phyloP scores from a whole-genome alignment of 1,139 yeast species.

The Candida sanyaensis region DNA sequence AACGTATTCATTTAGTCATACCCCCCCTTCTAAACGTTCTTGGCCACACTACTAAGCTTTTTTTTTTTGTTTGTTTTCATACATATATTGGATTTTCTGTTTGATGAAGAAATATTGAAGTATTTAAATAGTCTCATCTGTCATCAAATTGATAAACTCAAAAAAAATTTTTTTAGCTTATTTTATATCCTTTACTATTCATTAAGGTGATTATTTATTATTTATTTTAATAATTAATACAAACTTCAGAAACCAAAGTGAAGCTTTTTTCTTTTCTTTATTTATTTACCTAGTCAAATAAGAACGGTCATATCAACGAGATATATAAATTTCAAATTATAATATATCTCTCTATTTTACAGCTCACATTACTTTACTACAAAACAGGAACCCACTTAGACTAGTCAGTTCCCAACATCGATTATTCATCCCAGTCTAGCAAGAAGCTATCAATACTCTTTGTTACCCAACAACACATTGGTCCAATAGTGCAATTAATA shows the following conservation, averaged over 20 bases:
- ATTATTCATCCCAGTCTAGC: too few relatives aligned
- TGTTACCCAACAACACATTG: neutral
- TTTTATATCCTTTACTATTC: too few relatives aligned
- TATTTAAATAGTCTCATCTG: neutral
- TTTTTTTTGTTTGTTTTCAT: neutral
- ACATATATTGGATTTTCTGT: neutral
- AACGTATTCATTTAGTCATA: neutral
- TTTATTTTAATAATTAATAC: neutral
- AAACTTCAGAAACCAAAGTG: too few relatives aligned
- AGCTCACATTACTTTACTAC: neutral
- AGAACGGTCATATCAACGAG: too few relatives aligned
- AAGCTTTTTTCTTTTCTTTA: too few relatives aligned
- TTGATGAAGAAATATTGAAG: neutral
- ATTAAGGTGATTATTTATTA: neutral
- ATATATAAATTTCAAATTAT: neutral
- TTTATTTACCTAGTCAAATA: too few relatives aligned
- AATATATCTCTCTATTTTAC: neutral
- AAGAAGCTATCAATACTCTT: neutral
- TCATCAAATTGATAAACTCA: neutral
- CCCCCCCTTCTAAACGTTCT: neutral
- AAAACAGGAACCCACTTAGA: neutral
- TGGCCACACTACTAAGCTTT: neutral
- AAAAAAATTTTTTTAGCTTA: neutral
- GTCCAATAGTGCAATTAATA: too few relatives aligned
- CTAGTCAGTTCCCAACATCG: too few relatives aligned